A percentile compares a stretch with the other conserved stretches of the same genome.
These are phyloP conservation scores for Nitzschia inconspicua DNA, from an alignment of 108 stramenopile genomes.

Conservation along the genomic window DNA sequence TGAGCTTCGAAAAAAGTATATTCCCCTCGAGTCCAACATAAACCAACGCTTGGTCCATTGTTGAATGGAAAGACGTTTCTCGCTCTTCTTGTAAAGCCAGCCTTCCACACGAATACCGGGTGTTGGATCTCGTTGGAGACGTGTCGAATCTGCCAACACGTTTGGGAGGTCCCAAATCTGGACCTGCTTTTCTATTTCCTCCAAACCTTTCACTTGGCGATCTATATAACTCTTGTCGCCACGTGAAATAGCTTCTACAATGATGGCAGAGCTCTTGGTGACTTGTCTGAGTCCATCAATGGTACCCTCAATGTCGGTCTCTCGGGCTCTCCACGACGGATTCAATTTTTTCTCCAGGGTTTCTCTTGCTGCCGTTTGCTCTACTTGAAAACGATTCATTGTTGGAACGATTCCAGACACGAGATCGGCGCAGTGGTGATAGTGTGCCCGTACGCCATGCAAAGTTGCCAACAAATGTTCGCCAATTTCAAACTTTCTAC, in stretches of 20 bases:
- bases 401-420: constrained; percentile 56
- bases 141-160: constrained; percentile 55
- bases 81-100: constrained; percentile 84
- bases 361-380: constrained; percentile 50
- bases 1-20: constrained; percentile 68
- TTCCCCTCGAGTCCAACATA: constrained; percentile 76
- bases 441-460: constrained; percentile 70
- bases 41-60: constrained; percentile 86
- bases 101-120: constrained; percentile 80
- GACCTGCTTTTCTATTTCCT: constrained; percentile 70
- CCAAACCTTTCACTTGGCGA: constrained; percentile 51
- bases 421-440: constrained; percentile 71
- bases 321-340: constrained; percentile 63
- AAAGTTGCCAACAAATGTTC: constrained; percentile 71
- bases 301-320: constrained; percentile 50
- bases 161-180: constrained; percentile 72
- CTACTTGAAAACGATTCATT: constrained; percentile 59
- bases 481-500: constrained; percentile 87
- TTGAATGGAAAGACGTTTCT: constrained; percentile 57
- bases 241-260: constrained; percentile 54
- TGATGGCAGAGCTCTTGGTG: constrained; percentile 39
- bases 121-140: constrained; percentile 74
- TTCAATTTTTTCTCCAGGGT: constrained; percentile 49
- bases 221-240: constrained; percentile 53
- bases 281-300: constrained; percentile 52